Evolutionary conservation across 495 filamentous ascomycete species (phyloP), one percentile per base, ranked within the genome.

Genomic region (Annulohypoxylon stygium): DNA sequence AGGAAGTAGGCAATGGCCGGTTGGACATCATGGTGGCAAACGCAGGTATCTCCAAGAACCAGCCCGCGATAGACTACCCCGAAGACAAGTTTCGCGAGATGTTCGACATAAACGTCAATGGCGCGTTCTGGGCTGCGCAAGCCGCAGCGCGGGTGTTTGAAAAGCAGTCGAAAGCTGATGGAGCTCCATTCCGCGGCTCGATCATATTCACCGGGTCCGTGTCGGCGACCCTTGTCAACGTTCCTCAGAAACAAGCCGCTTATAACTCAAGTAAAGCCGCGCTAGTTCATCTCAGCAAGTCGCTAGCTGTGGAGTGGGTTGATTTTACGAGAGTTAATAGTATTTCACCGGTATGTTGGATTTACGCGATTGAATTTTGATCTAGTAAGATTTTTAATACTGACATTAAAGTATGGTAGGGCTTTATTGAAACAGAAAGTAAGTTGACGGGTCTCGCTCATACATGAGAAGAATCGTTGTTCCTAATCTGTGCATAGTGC

Each of bases 111-210:
- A 94, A 93, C 72, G 88, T 92, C 63, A 92, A 89, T 0, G 92
- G 92, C 16, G 89, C 90, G 12, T 92, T 93, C 75, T 88, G 92
- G 84, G 88, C 90, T 2, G 86, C 91, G 2, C 88, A 91, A 73
- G 90, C 90, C 23, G 89, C 87, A 12, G 92, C 92, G 30, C 87
- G 89, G 74, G 88, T 92, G 71, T 93, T 94, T 86, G 87, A 92
- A 74, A 86, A 83, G 64, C 90, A 77, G 66, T 41, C 67, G 12
- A 67, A 73, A 65, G 65, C 61, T 5, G 75, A 55, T 18, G 61
- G 75, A 1, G 88, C 90, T 54, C 79, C 90, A 45, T 90, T 82
- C 75, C 90, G 92, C 2, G 91, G 92, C 76, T 75, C 75, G 3
- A 73, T 77, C 16, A 82, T 91, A 67, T 85, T 88, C 70, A 86